A percentile compares a stretch with the other conserved stretches of the same genome.
Conservation (phyloP, 768 basidiomycete genomes). For the Naematelia aurantialba region DNA sequence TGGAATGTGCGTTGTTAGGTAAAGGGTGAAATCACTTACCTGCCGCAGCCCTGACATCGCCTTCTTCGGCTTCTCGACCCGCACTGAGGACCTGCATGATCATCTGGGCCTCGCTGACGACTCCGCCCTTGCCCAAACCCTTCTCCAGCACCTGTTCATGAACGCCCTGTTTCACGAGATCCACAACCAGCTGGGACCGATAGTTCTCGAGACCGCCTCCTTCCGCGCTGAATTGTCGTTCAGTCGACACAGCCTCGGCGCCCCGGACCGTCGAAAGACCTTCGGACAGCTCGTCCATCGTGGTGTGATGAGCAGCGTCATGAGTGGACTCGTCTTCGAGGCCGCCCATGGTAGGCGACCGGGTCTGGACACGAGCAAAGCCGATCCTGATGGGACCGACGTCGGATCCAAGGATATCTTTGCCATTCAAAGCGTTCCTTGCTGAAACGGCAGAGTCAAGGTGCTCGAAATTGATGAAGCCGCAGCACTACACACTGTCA, state of each 20-base stretch:
- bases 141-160: constrained; percentile 43
- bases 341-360: constrained; percentile 50
- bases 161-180: constrained; percentile 48
- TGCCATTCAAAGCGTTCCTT: constrained; percentile 89
- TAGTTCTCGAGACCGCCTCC: constrained; percentile 76
- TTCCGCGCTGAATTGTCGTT: constrained; percentile 87
- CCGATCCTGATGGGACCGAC: constrained; percentile 96
- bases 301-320: constrained; percentile 1
- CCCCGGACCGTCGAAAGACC: constrained; percentile 75
- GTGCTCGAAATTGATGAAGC: constrained; percentile 88
- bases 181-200: constrained; percentile 67
- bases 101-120: constrained; percentile 89
- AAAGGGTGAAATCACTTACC: constrained; percentile 65
- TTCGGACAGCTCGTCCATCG: constrained; percentile 19
- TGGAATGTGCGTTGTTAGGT: not conserved
- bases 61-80: constrained; percentile 71
- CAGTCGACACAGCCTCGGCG: constrained; percentile 84
- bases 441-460: constrained; percentile 95
- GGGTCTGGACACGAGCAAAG: constrained; percentile 92
- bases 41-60: constrained; percentile 76
- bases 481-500: constrained; percentile 20
- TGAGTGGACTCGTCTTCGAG: constrained; percentile 54
- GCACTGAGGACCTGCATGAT: constrained; percentile 87
- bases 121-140: constrained; percentile 54
- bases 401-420: constrained; percentile 91